These are phyloP conservation scores for Penicillium ucsense DNA, from an alignment of 495 filamentous ascomycete genomes.

Conservation along the genomic window DNA sequence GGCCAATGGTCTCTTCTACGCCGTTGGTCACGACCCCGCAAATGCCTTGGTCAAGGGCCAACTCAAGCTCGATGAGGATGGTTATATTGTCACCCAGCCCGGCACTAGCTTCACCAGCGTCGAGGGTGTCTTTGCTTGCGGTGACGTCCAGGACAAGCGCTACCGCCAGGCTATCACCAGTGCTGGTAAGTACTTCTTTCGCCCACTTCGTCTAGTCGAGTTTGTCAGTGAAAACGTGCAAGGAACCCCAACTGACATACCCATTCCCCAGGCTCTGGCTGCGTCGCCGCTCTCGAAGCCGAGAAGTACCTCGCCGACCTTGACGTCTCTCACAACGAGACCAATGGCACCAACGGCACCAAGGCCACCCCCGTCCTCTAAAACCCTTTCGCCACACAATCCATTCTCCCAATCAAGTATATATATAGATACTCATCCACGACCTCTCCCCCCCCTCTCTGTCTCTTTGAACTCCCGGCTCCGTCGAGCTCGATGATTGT, in stretches of 20 bases:
- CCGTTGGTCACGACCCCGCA: constrained; percentile 92
- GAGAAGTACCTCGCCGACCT: constrained; percentile 59
- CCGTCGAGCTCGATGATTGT: constrained; percentile 2
- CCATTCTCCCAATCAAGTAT: too few species aligned
- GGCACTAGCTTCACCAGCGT: constrained; percentile 83
- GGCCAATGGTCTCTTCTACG: constrained; percentile 94
- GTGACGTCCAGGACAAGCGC: constrained; percentile 96
- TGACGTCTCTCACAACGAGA: constrained; percentile 23
- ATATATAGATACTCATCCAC: background rate
- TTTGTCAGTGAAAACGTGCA: too few species aligned
- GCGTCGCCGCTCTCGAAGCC: constrained; percentile 87
- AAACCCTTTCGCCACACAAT: constrained; percentile 4
- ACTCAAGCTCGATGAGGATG: constrained; percentile 74
- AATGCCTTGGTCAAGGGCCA: constrained; percentile 80
- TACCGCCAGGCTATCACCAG: constrained; percentile 97
- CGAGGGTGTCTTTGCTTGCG: constrained; percentile 90
- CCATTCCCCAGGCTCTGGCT: constrained; percentile 64
- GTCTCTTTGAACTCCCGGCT: too few species aligned
- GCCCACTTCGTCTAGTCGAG: background rate
- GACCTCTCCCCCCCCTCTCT: background rate
- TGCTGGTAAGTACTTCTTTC: constrained; percentile 57
- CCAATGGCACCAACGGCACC: constrained; percentile 24
- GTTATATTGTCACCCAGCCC: constrained; percentile 81
- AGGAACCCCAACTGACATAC: constrained; percentile 4
- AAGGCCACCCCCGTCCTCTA: constrained; percentile 54